Evolutionary conservation across 2,329 filamentous ascomycete species (phyloP), one percentile per base, ranked within the genome.

Genomic region (Aspergillus phoenicis): DNA sequence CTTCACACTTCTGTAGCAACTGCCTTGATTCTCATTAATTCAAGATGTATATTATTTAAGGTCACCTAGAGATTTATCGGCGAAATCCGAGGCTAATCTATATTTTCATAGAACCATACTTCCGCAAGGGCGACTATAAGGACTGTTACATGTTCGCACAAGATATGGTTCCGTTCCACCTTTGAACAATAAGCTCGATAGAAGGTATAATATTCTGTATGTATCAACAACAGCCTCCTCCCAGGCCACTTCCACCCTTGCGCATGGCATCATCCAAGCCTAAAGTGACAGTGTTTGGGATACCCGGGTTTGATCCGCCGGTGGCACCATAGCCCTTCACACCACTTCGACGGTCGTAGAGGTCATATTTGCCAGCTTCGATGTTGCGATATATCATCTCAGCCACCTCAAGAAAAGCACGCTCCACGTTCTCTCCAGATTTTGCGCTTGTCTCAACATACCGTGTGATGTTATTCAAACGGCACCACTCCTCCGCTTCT

Each of bases 391-490:
- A 96, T 81, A 99, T 98, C 76, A 93, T 85, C 81, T 97, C 93
- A 20, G 95, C 93, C 13, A 98, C 93, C 72, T 95, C 88, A 73
- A 96, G 85, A 72, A 99, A 99, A 2, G 95, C 95, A 68, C 88
- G 86, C 77, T 99, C 95, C 38, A 99, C 95, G 54, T 92, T 92
- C 74, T 96, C 92, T 56, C 95, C 95, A 64, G 89, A 96, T 83
- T 98, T 99, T 53, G 95, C 95, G 67, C 89, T 93, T 41, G 95
- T 99, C 81, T 99, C 95, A 64, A 98, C 92, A 75, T 98, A 98
- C 74, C 93, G 88, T 73, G 97, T 86, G 26, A 98, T 89, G 61
- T 91, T 91, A 77, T 98, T 97, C 67, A 84, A 80, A 62, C 83
- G 84, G 63, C 93, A 96, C 95, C 95, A 99, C 61, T 90, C 90